Evolutionary conservation across 179 eudicot genomes (phyloP).

Genomic region (Nepenthes alata): DNA sequence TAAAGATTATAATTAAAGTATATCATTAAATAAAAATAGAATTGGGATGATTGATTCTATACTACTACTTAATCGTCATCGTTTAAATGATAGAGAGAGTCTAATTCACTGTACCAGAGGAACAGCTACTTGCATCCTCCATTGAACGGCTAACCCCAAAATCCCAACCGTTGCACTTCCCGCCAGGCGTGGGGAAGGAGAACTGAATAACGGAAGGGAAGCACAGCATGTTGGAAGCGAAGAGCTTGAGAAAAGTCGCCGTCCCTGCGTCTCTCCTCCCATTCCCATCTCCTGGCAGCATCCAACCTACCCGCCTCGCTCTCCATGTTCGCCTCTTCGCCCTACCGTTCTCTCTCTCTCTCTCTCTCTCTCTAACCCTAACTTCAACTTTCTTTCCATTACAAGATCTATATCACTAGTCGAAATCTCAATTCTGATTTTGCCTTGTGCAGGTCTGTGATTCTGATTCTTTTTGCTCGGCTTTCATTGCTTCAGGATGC

Average conservation of each 20-base stretch:
- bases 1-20: too few relatives aligned
- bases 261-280: constrained; percentile 29
- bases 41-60: too few relatives aligned
- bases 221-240: constrained; percentile 29
- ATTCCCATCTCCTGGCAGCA: constrained; percentile 38
- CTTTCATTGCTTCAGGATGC: constrained; percentile 44
- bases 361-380: constrained; percentile 7
- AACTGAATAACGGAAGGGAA: neutral
- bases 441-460: constrained; percentile 21
- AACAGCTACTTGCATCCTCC: too few relatives aligned
- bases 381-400: neutral
- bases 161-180: neutral
- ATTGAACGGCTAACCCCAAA: too few relatives aligned
- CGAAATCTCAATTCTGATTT: neutral
- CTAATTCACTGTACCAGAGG: too few relatives aligned
- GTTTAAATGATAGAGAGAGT: too few relatives aligned
- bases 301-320: constrained; percentile 48
- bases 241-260: constrained; percentile 27
- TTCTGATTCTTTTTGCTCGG: constrained; percentile 27
- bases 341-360: constrained; percentile 46
- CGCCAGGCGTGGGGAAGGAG: neutral
- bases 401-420: neutral
- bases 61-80: too few relatives aligned
- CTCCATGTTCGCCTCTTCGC: constrained; percentile 22
- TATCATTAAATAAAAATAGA: too few relatives aligned